Conservation (phyloP, 2,329 filamentous ascomycete species). For the Calycina marina region DNA sequence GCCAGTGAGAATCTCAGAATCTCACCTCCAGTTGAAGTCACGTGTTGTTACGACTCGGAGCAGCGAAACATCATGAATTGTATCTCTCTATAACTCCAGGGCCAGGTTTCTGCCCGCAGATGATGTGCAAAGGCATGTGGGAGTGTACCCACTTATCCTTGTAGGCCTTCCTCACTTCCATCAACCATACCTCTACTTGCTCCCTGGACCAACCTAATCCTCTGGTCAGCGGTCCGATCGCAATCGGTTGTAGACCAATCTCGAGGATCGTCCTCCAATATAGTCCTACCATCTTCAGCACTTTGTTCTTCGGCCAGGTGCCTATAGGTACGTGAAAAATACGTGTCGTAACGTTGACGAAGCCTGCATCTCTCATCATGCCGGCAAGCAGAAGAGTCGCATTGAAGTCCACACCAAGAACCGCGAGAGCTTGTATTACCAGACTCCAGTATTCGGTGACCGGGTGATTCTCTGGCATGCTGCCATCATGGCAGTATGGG, state of each 20-base stretch:
- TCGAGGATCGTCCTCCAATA: conserved; percentile 34
- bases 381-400: conserved; percentile 28
- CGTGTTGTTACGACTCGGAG: too few relatives aligned
- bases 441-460: conserved; percentile 33
- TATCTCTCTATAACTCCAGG: neutral
- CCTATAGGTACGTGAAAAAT: conserved; percentile 32
- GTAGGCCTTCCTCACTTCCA: conserved; percentile 32
- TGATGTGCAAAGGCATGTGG: conserved; percentile 40
- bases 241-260: conserved; percentile 33
- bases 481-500: conserved; percentile 29
- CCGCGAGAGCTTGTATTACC: conserved; percentile 29
- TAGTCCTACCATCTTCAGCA: conserved; percentile 33
- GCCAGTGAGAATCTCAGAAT: neutral
- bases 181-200: conserved; percentile 33
- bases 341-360: conserved; percentile 28
- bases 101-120: conserved; percentile 35
- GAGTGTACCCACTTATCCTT: conserved; percentile 25
- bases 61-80: too few relatives aligned
- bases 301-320: conserved; percentile 25
- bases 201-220: conserved; percentile 32
- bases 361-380: conserved; percentile 32
- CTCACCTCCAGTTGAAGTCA: too few relatives aligned
- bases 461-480: conserved; percentile 26
- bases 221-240: conserved; percentile 33
- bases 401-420: conserved; percentile 33